Evolutionary conservation across 73 alveolate genomes (phyloP), one percentile per base, ranked within the genome.

Genomic region (Halteria grandinella): DNA sequence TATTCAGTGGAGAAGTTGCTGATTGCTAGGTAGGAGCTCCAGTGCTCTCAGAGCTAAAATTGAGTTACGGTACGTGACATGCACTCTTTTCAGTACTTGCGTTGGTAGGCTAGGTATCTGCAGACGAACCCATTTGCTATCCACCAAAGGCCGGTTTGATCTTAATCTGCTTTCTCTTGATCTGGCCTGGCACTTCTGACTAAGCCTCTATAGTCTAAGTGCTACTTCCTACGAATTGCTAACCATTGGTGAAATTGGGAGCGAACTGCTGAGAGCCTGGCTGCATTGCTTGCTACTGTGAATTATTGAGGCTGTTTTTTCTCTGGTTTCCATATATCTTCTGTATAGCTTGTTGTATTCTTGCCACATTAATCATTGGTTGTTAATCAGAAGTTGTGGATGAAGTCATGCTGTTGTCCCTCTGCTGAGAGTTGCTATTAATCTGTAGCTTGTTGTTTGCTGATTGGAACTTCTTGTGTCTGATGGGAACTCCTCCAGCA

Each of bases 321-420:
- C 77, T 60, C 12, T 60, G 12, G 1, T 60, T 37, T 5, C 77
- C 77, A 60, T 60, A 60, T 10, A 60, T 60, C 41, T 60, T 60
- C 39, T 32, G 43, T 10, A 60, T 60, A 40, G 77, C 27, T 39
- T 60, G 23, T 29, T 60, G 41, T 10, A 60, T 14, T 20, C 59
- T 60, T 5, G 5, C 1, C 17, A 5, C 20, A 24, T 31, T 17
- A 31, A 33, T 57, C 17, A 10, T 54, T 54, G 74, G 54, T 14
- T 23, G 36, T 57, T 31, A 29, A 11, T 57, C 28, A 14, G n/a
- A 24, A 60, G n/a, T 60, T 33, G 34, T 49, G 20, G 37, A 25
- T 53, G 18, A 25, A 36, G 34, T 21, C 2, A 17, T 10, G 7
- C 23, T 21, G 7, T 31, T 39, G 3, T 60, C 5, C 3, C 23